Conservation (phyloP, 306 rosid species). For the Begonia peltatifolia region DNA sequence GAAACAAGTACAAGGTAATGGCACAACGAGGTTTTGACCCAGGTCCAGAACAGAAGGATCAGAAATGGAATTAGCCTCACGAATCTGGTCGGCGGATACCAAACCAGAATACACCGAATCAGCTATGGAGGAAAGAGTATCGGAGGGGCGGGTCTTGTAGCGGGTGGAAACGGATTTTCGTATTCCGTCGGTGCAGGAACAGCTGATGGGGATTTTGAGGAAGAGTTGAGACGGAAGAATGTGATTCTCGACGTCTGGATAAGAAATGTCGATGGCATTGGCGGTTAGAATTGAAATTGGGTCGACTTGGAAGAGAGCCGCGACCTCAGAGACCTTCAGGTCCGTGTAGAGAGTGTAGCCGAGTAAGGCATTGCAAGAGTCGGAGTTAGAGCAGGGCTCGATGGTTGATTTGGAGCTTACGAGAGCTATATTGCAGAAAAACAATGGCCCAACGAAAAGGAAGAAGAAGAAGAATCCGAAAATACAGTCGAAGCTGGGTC, state of each 20-base stretch:
- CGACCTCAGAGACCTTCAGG: conserved; percentile 85
- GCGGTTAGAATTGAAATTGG: conserved; percentile 72
- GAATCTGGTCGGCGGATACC: conserved; percentile 85
- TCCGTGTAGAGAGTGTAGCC: conserved; percentile 94
- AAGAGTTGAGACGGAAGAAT: conserved; percentile 73
- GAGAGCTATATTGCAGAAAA: conserved; percentile 14
- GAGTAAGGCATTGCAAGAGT: conserved; percentile 66
- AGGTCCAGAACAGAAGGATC: conserved; percentile 77
- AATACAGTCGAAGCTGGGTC: conserved; percentile 5
- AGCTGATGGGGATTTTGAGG: conserved; percentile 67
- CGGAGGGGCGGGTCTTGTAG: conserved; percentile 77
- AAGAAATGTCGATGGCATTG: conserved; percentile 80
- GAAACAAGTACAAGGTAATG: conserved; percentile 92
- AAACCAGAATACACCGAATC: conserved; percentile 62
- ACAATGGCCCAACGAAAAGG: conserved; percentile 8
- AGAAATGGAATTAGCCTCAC: conserved; percentile 66
- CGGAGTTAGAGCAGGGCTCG: conserved; percentile 90
- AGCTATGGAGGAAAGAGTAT: conserved; percentile 60
- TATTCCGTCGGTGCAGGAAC: conserved; percentile 88
- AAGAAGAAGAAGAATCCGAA: conserved; percentile 7
- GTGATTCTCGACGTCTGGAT: conserved; percentile 91
- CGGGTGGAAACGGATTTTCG: conserved; percentile 70
- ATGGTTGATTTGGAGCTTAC: conserved; percentile 68
- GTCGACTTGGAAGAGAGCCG: conserved; percentile 86
- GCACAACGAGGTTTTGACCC: conserved; percentile 71